phyloP scores from a whole-genome alignment of 208 protist genomes.

The Crithidia mellificae region DNA sequence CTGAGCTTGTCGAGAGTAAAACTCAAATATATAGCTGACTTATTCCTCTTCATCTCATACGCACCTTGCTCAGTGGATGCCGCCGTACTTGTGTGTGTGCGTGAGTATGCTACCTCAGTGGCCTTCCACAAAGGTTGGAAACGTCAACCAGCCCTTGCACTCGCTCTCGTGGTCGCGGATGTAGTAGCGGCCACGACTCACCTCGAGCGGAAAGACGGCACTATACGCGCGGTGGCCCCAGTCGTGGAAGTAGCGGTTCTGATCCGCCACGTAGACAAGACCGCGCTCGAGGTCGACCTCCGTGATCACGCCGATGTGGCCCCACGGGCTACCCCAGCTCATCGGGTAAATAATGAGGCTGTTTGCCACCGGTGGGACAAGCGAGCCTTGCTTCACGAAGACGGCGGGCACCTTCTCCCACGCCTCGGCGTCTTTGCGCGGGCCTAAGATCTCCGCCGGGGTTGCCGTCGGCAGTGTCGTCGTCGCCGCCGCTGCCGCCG shows the following conservation, averaged over 20 bases:
- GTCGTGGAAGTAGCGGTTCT: constrained; percentile 80
- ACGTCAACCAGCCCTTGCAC: constrained; percentile 58
- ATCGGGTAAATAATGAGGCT: constrained; percentile 84
- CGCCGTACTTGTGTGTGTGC: no score
- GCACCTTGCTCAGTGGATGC: no score
- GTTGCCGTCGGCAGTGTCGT: no score
- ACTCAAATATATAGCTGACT: no score
- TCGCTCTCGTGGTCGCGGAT: constrained; percentile 65
- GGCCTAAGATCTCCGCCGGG: constrained; percentile 1
- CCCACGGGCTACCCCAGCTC: constrained; percentile 56
- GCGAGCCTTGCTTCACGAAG: constrained; percentile 58
- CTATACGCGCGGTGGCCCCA: constrained; percentile 60
- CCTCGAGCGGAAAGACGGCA: constrained; percentile 52
- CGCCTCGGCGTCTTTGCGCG: constrained; percentile 22
- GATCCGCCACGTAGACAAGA: constrained; percentile 69
- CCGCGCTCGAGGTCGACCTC: constrained; percentile 37
- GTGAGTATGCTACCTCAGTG: no score
- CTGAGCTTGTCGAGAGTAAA: neutral
- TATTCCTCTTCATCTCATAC: neutral
- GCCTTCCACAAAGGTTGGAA: constrained; percentile 26
- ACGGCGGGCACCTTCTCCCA: constrained; percentile 47
- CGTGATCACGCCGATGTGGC: constrained; percentile 85
- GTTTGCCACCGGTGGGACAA: constrained; percentile 43
- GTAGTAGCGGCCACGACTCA: constrained; percentile 49
- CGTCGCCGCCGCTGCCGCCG: neutral